A percentile compares a stretch with the other conserved stretches of the same genome.
These are phyloP conservation scores for Huiozyma sinensis DNA, from an alignment of 805 yeast genomes.

Conservation along the genomic window DNA sequence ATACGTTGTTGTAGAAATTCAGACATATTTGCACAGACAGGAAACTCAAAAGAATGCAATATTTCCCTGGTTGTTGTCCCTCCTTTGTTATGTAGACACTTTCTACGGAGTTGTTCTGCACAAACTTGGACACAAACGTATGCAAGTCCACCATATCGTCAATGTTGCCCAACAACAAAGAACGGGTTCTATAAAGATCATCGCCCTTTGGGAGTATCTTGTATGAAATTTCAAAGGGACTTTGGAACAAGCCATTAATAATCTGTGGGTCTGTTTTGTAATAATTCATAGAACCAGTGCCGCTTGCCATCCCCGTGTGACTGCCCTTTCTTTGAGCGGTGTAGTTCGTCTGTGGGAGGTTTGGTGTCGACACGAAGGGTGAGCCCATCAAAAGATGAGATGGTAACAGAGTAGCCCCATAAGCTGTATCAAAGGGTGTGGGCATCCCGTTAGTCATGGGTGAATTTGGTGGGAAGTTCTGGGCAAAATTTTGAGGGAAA, in stretches of 20 bases:
- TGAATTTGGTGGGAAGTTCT: conserved; percentile 28
- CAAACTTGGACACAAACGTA: conserved; percentile 29
- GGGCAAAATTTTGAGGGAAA: conserved; percentile 13
- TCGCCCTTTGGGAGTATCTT: conserved; percentile 23
- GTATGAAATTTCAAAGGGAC: conserved; percentile 16
- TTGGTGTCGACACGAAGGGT: conserved; percentile 41
- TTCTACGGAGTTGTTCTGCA: conserved; percentile 55
- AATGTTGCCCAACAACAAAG: conserved; percentile 22
- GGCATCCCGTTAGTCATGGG: conserved; percentile 28
- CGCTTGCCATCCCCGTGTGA: background rate
- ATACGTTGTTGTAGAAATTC: conserved; percentile 29
- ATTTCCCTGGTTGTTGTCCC: conserved; percentile 23
- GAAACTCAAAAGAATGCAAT: conserved; percentile 24
- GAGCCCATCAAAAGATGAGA: conserved; percentile 49
- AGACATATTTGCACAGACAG: conserved; percentile 28
- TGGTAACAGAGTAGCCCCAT: conserved; percentile 54
- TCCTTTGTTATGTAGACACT: conserved; percentile 36
- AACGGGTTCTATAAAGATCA: conserved; percentile 25
- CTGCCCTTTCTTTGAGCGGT: conserved; percentile 1
- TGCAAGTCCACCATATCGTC: conserved; percentile 14
- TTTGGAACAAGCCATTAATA: conserved; percentile 6
- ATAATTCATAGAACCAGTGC: background rate
- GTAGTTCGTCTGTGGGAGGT: conserved; percentile 9
- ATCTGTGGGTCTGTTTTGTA: background rate
- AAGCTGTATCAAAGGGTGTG: conserved; percentile 50